Evolutionary conservation across 768 basidiomycete genomes (phyloP).

Genomic region (Suillus plorans): DNA sequence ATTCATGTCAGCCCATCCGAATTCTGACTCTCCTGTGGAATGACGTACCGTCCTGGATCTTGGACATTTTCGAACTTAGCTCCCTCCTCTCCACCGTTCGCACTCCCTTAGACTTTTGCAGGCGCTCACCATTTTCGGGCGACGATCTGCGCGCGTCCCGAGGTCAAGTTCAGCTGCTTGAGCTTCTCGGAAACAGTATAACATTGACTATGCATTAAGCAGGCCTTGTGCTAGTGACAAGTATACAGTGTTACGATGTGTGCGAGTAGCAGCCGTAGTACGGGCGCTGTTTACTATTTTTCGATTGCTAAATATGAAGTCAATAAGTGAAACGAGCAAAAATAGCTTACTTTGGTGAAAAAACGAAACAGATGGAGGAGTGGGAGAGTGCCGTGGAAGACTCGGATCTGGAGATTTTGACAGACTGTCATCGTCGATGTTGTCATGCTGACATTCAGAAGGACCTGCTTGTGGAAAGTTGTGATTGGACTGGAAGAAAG

Average conservation of each 20-base stretch:
- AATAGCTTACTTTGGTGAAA: too few species aligned
- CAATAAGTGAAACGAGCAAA: too few species aligned
- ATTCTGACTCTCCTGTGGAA: background rate
- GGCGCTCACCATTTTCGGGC: constrained; percentile 88
- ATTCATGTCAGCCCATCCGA: background rate
- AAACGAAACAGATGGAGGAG: too few species aligned
- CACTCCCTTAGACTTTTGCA: constrained; percentile 92
- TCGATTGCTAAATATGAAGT: too few species aligned
- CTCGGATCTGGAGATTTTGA: too few species aligned
- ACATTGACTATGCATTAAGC: constrained; percentile 70
- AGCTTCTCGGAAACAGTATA: constrained; percentile 94
- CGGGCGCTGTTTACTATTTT: background rate
- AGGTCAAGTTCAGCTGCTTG: constrained; percentile 96
- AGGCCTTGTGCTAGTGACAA: too few species aligned
- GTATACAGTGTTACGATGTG: too few species aligned
- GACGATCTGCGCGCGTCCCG: constrained; percentile 76
- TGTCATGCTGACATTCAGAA: too few species aligned
- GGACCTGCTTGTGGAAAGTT: too few species aligned
- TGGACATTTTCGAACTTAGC: constrained; percentile 94
- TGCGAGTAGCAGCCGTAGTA: background rate
- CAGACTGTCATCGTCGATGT: too few species aligned
- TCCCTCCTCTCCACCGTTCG: constrained; percentile 93
- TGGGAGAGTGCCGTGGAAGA: too few species aligned
- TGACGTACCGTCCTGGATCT: constrained; percentile 89
- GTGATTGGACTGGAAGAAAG: too few species aligned